Conservation (phyloP, 2,329 filamentous ascomycete species). For the Aspergillus arachidicola region DNA sequence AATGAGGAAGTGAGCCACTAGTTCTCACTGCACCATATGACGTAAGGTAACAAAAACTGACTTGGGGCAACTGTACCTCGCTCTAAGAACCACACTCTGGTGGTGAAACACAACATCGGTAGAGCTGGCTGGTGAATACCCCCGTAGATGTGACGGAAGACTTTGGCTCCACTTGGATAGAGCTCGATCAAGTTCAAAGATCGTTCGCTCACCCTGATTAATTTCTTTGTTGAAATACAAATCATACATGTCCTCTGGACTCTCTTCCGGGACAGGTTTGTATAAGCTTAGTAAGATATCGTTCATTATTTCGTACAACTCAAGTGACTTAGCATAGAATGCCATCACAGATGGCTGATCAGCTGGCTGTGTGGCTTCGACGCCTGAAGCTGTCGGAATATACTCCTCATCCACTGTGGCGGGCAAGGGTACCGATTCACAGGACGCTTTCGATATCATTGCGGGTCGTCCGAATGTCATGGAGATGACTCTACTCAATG, state of each 20-base stretch:
- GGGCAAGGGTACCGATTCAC: constrained; percentile 32
- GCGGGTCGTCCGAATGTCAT: constrained; percentile 42
- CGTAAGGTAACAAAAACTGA: background rate
- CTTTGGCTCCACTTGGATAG: constrained; percentile 34
- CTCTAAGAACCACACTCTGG: constrained; percentile 35
- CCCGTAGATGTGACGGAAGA: constrained; percentile 32
- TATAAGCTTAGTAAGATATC: constrained; percentile 36
- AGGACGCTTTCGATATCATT: constrained; percentile 36
- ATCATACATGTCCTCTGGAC: constrained; percentile 28
- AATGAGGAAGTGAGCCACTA: background rate
- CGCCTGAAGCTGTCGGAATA: constrained; percentile 17
- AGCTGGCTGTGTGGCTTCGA: constrained; percentile 23
- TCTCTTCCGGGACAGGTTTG: constrained; percentile 28
- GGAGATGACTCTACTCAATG: constrained; percentile 32
- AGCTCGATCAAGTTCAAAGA: constrained; percentile 38
- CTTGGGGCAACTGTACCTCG: constrained; percentile 25
- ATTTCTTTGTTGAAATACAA: constrained; percentile 29
- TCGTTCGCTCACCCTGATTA: constrained; percentile 29
- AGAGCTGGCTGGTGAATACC: constrained; percentile 4
- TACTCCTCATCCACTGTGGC: constrained; percentile 36
- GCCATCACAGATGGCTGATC: constrained; percentile 33
- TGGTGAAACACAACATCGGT: constrained; percentile 30
- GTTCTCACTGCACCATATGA: background rate
- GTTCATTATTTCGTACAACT: constrained; percentile 40
- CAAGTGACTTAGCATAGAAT: constrained; percentile 36